Conservation (phyloP, 331 rosid species). For the Rosa hybrid region DNA sequence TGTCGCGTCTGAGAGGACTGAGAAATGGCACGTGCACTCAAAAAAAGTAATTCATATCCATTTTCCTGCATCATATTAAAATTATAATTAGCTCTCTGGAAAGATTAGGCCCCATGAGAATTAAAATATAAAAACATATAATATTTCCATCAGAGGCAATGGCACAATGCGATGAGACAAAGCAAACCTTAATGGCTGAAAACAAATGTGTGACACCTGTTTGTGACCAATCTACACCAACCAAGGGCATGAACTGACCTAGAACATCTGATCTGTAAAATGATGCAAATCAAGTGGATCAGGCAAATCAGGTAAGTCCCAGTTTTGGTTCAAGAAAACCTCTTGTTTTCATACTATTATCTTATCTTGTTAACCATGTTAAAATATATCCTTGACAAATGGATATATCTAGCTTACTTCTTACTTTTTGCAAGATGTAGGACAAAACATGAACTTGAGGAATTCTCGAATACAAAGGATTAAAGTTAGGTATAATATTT, state of each 20-base stretch:
- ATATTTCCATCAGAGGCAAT: not conserved
- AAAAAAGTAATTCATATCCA: constrained; percentile 91
- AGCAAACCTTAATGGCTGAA: constrained; percentile 93
- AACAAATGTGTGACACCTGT: constrained; percentile 92
- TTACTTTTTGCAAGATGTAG: not conserved
- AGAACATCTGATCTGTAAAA: constrained; percentile 86
- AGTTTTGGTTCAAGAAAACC: not conserved
- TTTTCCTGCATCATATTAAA: constrained; percentile 68
- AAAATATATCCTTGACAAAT: not conserved
- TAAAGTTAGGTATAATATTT: not conserved
- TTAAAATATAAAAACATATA: not conserved
- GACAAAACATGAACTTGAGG: not conserved
- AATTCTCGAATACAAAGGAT: not conserved
- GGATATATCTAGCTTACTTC: not conserved
- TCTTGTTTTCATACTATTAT: not conserved
- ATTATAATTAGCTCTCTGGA: constrained; percentile 6
- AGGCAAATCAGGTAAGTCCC: not conserved
- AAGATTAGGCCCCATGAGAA: not conserved
- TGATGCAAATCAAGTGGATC: constrained; percentile 1
- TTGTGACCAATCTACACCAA: constrained; percentile 99
- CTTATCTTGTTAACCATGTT: not conserved
- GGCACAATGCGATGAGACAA: constrained; percentile 12
- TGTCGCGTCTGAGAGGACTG: constrained; percentile 85
- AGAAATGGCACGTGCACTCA: constrained; percentile 97
- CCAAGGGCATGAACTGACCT: constrained; percentile 99